Evolutionary conservation across 192 early-diverging fungal species (phyloP).

Genomic region (Rhizophagus prolifer): DNA sequence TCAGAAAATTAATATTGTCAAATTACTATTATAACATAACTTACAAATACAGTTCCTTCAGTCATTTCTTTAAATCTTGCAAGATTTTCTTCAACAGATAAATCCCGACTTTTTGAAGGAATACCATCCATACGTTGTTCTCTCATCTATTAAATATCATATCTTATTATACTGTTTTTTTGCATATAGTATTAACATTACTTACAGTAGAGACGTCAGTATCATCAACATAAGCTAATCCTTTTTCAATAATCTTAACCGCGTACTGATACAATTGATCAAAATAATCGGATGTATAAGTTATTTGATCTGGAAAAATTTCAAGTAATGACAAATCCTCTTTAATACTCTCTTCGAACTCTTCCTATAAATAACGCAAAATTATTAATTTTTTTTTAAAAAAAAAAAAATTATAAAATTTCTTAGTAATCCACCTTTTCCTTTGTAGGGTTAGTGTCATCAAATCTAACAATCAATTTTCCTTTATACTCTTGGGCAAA

Average conservation of each 20-base stretch:
- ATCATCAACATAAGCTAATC: slow-evolving; percentile 92
- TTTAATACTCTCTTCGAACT: slow-evolving; percentile 94
- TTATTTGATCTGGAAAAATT: slow-evolving; percentile 69
- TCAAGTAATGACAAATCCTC: slow-evolving; percentile 92
- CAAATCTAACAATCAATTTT: slow-evolving; percentile 93
- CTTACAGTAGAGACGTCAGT: slow-evolving; percentile 68
- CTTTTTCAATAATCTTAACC: slow-evolving; percentile 78
- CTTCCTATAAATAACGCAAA: slow-evolving; percentile 36
- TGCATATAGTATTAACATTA: neutral
- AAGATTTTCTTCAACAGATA: slow-evolving; percentile 89
- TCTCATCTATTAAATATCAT: slow-evolving; percentile 65
- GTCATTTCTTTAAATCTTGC: slow-evolving; percentile 90
- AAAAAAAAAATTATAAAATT: neutral
- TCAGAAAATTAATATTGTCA: neutral
- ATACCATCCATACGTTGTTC: slow-evolving; percentile 80
- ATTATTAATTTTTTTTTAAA: neutral
- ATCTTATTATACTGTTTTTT: neutral
- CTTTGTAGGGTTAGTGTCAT: slow-evolving; percentile 98
- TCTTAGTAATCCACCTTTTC: slow-evolving; percentile 62
- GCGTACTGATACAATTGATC: slow-evolving; percentile 83
- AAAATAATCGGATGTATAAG: slow-evolving; percentile 96
- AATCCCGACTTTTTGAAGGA: slow-evolving; percentile 79
- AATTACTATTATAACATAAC: neutral
- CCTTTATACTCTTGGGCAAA: slow-evolving; percentile 90
- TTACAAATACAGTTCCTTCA: slow-evolving; percentile 74